Conservation (phyloP, 495 filamentous ascomycete species). For the Xylaria castorea region DNA sequence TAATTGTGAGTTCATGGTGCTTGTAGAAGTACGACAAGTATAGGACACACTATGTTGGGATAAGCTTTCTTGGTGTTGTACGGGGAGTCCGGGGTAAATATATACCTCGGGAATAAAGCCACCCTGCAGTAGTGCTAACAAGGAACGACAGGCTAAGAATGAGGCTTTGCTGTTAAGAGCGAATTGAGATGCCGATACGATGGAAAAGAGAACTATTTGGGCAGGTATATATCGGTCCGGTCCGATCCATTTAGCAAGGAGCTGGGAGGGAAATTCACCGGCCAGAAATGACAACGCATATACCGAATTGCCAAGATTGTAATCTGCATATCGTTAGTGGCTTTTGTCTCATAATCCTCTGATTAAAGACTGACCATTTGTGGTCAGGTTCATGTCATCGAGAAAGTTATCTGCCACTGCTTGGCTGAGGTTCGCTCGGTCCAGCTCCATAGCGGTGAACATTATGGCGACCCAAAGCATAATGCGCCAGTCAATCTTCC, state of each 20-base stretch:
- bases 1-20: constrained; percentile 66
- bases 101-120: constrained; percentile 64
- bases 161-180: constrained; percentile 65
- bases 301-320: constrained; percentile 79
- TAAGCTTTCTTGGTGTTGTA: neutral
- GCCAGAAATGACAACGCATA: constrained; percentile 72
- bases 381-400: constrained; percentile 42
- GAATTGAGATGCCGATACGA: constrained; percentile 73
- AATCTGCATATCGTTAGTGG: constrained; percentile 50
- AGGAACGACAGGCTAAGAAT: constrained; percentile 68
- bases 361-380: constrained; percentile 40
- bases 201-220: constrained; percentile 80
- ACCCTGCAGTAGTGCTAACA: constrained; percentile 79
- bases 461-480: constrained; percentile 73
- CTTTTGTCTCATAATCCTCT: neutral
- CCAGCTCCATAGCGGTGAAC: constrained; percentile 84
- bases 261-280: constrained; percentile 77
- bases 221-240: constrained; percentile 86
- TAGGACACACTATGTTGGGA: constrained; percentile 47
- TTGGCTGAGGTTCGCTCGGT: constrained; percentile 69
- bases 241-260: constrained; percentile 77
- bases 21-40: constrained; percentile 84
- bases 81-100: neutral
- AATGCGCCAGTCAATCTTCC: constrained; percentile 51
- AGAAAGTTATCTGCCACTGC: constrained; percentile 51